A percentile compares a stretch with the other conserved stretches of the same genome.
phyloP scores from a whole-genome alignment of 108 stramenopile genomes.

The Phaeodactylum tricornutum region DNA sequence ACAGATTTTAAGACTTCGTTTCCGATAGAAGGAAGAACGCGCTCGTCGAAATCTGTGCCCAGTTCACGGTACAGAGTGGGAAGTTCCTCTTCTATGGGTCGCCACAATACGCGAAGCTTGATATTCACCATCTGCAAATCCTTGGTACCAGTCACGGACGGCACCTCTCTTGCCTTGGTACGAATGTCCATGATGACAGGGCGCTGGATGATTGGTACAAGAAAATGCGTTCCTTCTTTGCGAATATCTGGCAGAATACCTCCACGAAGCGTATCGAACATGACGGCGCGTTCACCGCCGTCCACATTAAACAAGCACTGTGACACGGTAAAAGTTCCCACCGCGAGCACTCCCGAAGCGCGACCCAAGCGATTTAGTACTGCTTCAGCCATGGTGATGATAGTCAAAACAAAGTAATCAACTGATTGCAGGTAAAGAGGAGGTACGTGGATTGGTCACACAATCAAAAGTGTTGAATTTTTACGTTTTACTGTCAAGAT shows the following conservation, averaged over 20 bases:
- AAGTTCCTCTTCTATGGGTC: constrained; percentile 89
- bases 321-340: constrained; percentile 70
- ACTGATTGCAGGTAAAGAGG: too few relatives aligned
- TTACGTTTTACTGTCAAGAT: too few relatives aligned
- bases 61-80: constrained; percentile 90
- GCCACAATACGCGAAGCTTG: constrained; percentile 93
- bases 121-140: constrained; percentile 99
- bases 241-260: constrained; percentile 85
- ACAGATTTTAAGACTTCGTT: constrained; percentile 99
- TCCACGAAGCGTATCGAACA: constrained; percentile 94
- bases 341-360: constrained; percentile 60
- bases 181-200: constrained; percentile 96
- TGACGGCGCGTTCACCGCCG: constrained; percentile 96
- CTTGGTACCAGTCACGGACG: constrained; percentile 96
- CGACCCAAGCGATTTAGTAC: constrained; percentile 40
- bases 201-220: constrained; percentile 81
- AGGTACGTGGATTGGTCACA: too few relatives aligned
- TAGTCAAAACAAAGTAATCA: too few relatives aligned
- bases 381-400: constrained; percentile 27
- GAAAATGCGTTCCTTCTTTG: constrained; percentile 95
- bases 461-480: too few relatives aligned
- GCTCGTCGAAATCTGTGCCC: constrained; percentile 96
- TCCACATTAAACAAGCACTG: constrained; percentile 92
- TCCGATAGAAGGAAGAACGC: constrained; percentile 97
- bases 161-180: constrained; percentile 92